Evolutionary conservation across 2,329 filamentous ascomycete species (phyloP), one percentile per base, ranked within the genome.

Genomic region (Claviceps humidiphila): DNA sequence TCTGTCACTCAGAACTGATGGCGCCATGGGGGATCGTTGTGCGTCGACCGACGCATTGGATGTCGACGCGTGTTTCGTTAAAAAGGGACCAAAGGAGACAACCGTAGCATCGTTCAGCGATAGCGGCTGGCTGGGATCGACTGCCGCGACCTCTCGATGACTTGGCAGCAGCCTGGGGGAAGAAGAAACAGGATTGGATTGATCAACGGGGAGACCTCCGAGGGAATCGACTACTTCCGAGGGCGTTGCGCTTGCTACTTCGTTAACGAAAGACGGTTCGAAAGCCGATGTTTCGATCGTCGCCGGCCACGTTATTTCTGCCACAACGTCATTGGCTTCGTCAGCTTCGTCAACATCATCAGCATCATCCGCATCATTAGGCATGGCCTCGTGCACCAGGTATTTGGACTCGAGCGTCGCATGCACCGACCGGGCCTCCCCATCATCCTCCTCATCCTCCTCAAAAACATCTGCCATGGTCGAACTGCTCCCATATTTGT

Each of bases 391-490:
- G 6, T 14, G 13, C 4, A 39, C 13, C 13, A 22, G 39, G 17
- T 14, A 30, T 20, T 39, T 26, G 16, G 34, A 39, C 22, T 30
- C 49, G n/a, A 24, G 6, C 17, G 30, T 39, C 5, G 16, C 14
- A 4, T 46, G 44, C 26, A 34, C 34, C 17, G 37, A 20, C 6
- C 38, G n/a, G 59, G 68, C 70, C 4, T 79, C 76, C 59, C 87
- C 84, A 56, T 89, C 71, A 3, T 79, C 76, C 59, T 87, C 84
- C 57, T 89, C 87, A 30, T 90, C 87, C 59, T 91, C 87, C 62
- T 93, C 87, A 57, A 91, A 93, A 1, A 93, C 87, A 63, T 91
- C 87, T 0, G 84, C 86, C 86, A 93, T 90, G 0, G 84, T 84
- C 0, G 84, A 82, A 58, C 78, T 80, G 64, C 81, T 85, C 41